Evolutionary conservation across 345 rosid genomes (phyloP), one percentile per base, ranked within the genome.

Genomic region (Carallia pectinifolia): DNA sequence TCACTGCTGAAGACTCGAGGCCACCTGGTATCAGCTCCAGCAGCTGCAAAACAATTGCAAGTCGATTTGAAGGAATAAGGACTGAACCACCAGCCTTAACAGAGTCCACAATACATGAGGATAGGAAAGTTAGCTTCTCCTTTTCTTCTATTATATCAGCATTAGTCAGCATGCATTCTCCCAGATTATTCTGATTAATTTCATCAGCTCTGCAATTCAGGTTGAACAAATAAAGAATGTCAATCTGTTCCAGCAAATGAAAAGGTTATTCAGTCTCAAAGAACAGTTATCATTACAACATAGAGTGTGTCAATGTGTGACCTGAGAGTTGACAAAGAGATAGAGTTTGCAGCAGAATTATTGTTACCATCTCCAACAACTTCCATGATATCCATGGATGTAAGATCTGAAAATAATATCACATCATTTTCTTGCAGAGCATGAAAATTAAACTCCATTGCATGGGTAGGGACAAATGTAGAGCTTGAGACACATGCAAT

Each of bases 21-120:
- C 67, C 79, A 67, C 68, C 53, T 16, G 87, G 75, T 65, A 94
- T 67, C 73, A 80, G 83, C 82, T 91, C 96, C 71, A 91, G 72
- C 47, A 88, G 86, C 85, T 85, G 88, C 76, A 91, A 75, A 73
- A 81, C 27, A 65, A 77, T 79, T 72, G 97, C 92, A 77, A 81
- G 78, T 33, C 81, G 81, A 70, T 71, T 84, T 19, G 85, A 73
- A 4, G 96, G 78, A 74, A 94, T 69, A 70, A 94, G 79, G 59
- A 87, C 97, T 39, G 93, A 91, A 68, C 93, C 98, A 75, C 93
- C 90, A 62, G 86, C 85, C 74, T 75, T 83, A 69, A 90, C 85
- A 65, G 90, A 81, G 64, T 85, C 89, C 55, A 87, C 62, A 53
- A 80, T 77, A 71, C 90, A 85, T 3, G 93, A 78, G 77, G 87